A percentile compares a stretch with the other conserved stretches of the same genome.
Conservation (phyloP, 139 green algal species). For the Diplosphaera chodatii region DNA sequence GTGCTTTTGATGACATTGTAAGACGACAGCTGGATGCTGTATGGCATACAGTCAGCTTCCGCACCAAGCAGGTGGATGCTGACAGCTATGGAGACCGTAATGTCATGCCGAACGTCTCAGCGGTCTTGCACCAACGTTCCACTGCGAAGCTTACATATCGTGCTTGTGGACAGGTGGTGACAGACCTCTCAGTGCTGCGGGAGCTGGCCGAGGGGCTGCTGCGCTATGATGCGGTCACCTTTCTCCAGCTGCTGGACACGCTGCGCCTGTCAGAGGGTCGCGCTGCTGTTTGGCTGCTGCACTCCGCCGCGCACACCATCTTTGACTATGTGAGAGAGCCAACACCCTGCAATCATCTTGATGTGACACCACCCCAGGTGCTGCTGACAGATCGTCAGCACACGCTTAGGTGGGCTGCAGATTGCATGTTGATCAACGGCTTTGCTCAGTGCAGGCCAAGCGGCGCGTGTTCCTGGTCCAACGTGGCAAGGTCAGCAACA, state of each 20-base stretch:
- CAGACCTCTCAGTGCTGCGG: slow-evolving; percentile 79
- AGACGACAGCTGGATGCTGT: slow-evolving; percentile 79
- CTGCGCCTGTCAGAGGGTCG: slow-evolving; percentile 49
- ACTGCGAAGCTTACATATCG: too few species aligned
- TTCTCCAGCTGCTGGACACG: slow-evolving; percentile 74
- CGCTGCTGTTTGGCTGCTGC: slow-evolving; percentile 46
- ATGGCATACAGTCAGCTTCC: slow-evolving; percentile 82
- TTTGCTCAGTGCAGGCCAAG: slow-evolving; percentile 47
- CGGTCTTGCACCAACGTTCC: too few species aligned
- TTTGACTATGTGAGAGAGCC: slow-evolving; percentile 78
- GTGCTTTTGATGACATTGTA: slow-evolving; percentile 70
- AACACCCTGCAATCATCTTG: too few species aligned
- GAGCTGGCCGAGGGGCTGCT: slow-evolving; percentile 62
- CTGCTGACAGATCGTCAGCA: too few species aligned
- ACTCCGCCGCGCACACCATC: slow-evolving; percentile 72
- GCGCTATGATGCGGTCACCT: slow-evolving; percentile 66
- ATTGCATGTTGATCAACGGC: too few species aligned
- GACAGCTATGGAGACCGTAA: too few species aligned
- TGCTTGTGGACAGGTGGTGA: slow-evolving; percentile 59
- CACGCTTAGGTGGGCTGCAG: too few species aligned
- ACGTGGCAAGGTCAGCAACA: background rate
- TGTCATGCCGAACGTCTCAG: too few species aligned
- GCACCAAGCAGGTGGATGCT: slow-evolving; percentile 57
- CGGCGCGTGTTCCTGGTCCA: slow-evolving; percentile 55
- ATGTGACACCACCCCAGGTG: too few species aligned